Conservation (phyloP, 2,329 filamentous ascomycete species). For the Hawksworthiomyces lignivorus region DNA sequence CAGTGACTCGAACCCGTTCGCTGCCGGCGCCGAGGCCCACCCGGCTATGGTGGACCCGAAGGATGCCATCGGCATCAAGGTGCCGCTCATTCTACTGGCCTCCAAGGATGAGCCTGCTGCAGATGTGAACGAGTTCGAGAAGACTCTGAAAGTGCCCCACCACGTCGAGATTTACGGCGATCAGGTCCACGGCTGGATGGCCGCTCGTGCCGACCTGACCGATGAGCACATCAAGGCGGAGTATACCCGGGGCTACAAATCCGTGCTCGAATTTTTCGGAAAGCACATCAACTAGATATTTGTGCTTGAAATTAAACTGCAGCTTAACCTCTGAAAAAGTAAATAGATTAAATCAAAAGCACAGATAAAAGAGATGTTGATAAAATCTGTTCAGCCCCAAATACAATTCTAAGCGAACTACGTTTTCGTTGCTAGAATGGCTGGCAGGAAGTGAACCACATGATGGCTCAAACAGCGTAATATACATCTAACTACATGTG, state of each 20-base stretch:
- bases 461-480: too few relatives aligned
- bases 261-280: constrained; percentile 48
- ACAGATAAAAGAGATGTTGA: too few relatives aligned
- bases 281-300: too few relatives aligned
- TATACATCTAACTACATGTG: too few relatives aligned
- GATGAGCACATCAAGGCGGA: constrained; percentile 51
- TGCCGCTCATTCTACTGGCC: constrained; percentile 56
- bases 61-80: constrained; percentile 52
- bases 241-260: constrained; percentile 55
- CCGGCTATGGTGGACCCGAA: constrained; percentile 57
- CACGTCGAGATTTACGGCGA: constrained; percentile 58
- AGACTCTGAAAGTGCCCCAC: constrained; percentile 45
- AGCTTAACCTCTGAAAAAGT: too few relatives aligned
- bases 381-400: too few relatives aligned
- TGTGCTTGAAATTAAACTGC: too few relatives aligned
- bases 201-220: constrained; percentile 52
- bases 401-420: too few relatives aligned
- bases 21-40: constrained; percentile 43
- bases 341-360: too few relatives aligned
- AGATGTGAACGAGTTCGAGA: constrained; percentile 48
- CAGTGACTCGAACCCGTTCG: constrained; percentile 46
- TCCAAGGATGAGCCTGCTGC: constrained; percentile 56
- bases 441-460: too few relatives aligned
- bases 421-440: too few relatives aligned
- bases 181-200: constrained; percentile 71